Base-by-base conservation (phyloP, 2,329 filamentous ascomycete species). In the Botrytis paeoniae region DNA sequence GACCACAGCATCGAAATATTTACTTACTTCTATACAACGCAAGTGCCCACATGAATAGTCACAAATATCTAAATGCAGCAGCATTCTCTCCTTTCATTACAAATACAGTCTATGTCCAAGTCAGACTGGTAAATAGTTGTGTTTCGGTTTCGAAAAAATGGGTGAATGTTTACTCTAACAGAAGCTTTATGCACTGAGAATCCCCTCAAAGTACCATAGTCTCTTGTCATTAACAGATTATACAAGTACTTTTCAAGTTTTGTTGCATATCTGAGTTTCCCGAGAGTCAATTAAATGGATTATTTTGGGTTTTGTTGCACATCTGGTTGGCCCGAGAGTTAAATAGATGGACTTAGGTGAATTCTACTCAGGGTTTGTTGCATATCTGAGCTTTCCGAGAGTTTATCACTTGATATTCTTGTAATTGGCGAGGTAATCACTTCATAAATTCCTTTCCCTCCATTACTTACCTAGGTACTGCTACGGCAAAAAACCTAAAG, bases 161-260 rank as follows among this genome's bases (percentile, higher is more conserved):
- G 22, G 20, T 57, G 35, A 25, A 61, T 61, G 6, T 32, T 25
- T 10, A 9, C 22, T 61, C 6, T 6, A 39, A 16, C 6, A 22
- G 10, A 12, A 16, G 8, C 12, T 39, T 14, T 12, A 2, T 39
- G 39, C 59, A 12, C 1, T 0, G 4, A 29, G 20, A 12, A 18
- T n/a, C 9, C 10, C 25, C 3, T 61, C 35, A 61, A 25, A 25
- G 35, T 39, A n/a, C 22, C 4, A n/a, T 39, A 12, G 5, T 35
- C 6, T 57, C n/a, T 18, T 61, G 6, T 62, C 60, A 5, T 39
- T 39, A 18, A 8, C 1, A 37, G 2, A 14, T 18, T n/a, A n/a
- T 4, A 25, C 1, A 9, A 12, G 25, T 2, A 4, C 0, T 9
- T 4, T 62, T 18, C 14, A 29, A 4, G 6, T 57, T n/a, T 4